A percentile compares a stretch with the other conserved stretches of the same genome.
These are phyloP conservation scores for Chalciporus sphaerocephalus DNA, from an alignment of 768 basidiomycete species.

Conservation along the genomic window DNA sequence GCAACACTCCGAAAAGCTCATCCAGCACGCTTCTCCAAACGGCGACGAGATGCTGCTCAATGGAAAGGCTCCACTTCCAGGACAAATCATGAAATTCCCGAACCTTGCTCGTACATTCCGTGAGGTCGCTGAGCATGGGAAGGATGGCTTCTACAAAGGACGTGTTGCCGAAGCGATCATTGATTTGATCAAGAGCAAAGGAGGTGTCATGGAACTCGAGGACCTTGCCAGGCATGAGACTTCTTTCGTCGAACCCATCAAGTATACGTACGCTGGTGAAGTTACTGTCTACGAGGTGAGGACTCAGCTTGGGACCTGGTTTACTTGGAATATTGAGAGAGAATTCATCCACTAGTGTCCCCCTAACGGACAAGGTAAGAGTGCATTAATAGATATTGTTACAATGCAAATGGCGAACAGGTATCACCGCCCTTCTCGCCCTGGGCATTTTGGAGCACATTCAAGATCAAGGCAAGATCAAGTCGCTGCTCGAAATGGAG, in stretches of 20 bases:
- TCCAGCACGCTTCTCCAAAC: constrained; percentile 83
- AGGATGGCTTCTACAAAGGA: constrained; percentile 92
- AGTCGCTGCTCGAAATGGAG: constrained; percentile 71
- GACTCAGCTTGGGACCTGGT: too few relatives aligned
- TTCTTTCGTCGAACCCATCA: constrained; percentile 83
- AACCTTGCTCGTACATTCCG: constrained; percentile 83
- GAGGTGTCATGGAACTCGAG: constrained; percentile 91
- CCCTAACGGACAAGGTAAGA: constrained; percentile 86
- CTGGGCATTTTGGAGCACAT: constrained; percentile 89
- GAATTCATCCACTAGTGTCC: constrained; percentile 62
- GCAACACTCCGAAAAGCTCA: constrained; percentile 53
- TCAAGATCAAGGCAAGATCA: constrained; percentile 66
- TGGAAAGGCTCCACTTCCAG: constrained; percentile 78
- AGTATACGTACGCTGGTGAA: constrained; percentile 79
- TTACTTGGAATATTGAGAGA: not conserved
- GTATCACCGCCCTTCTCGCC: constrained; percentile 88
- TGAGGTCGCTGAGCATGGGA: constrained; percentile 73
- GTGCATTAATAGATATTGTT: not conserved
- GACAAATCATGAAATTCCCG: constrained; percentile 78
- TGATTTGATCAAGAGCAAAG: constrained; percentile 76
- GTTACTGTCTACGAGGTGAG: constrained; percentile 88
- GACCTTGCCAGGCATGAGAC: constrained; percentile 85
- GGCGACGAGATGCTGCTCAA: constrained; percentile 82
- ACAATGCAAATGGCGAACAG: constrained; percentile 29
- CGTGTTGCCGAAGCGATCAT: constrained; percentile 86